Evolutionary conservation across 768 basidiomycete genomes (phyloP), one percentile per base, ranked within the genome.

Genomic region (Auricularia heimuer): DNA sequence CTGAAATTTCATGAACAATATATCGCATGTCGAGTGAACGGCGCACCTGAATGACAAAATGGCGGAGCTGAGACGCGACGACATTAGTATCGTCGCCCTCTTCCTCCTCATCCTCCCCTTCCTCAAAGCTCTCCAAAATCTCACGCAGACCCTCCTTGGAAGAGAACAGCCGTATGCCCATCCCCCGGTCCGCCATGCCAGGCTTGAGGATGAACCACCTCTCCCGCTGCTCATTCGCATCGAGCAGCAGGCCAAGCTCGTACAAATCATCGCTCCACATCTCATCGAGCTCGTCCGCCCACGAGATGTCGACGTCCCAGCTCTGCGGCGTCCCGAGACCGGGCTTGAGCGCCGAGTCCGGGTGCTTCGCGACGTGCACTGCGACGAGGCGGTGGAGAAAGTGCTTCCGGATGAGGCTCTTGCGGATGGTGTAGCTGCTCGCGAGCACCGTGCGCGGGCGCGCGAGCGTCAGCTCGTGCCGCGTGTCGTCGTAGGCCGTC

Each of bases 161-260:
- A 63, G 88, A 85, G 76, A 99, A 98, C 60, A 99, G 76, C 56
- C 94, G 78, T 68, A 99, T 94, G 2, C 96, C 97, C 82, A 93
- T 92, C 12, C 94, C 97, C 62, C 93, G 83, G 77, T 98, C 95
- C 1, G 94, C 89, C 91, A 99, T 96, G 18, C 94, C 92, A 58
- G 97, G 95, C 77, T 99, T 99, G 62, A 99, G 77, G 67, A 99
- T 96, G 83, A 88, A 98, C 96, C 96, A 98, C 62, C 69, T 78
- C 14, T 18, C 8, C 2, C 65, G 66, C 54, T 73, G 72, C 8
- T 56, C 11, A 11, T 77, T 72, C 37, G 72, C 73, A 24, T 86
- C 81, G 36, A 97, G 80, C 21, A 80, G 77, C 56, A 81, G 75
- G 4, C 83, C 85, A 14, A 98, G 82, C 62, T 97, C 94, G 82